These are phyloP conservation scores for Pyrenochaeta sp. DNA, from an alignment of 2,329 filamentous ascomycete species.

Conservation along the genomic window DNA sequence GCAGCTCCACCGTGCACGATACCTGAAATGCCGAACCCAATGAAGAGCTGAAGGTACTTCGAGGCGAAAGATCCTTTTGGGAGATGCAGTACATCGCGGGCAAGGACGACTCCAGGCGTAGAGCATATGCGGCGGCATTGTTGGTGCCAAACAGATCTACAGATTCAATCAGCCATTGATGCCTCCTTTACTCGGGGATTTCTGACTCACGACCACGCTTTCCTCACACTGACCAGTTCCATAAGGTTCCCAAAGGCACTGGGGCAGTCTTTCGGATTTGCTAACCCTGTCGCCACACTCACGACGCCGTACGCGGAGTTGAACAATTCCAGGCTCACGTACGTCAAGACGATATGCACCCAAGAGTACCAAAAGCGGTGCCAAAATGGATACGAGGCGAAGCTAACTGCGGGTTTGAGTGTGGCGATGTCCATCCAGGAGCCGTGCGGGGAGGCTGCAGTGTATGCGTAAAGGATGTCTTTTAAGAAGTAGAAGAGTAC, in stretches of 20 bases:
- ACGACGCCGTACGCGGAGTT: constrained; percentile 21
- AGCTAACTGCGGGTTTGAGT: constrained; percentile 8
- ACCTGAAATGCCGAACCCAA: constrained; percentile 28
- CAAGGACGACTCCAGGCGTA: constrained; percentile 22
- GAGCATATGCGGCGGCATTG: constrained; percentile 31
- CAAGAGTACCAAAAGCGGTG: constrained; percentile 24
- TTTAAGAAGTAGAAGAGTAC: constrained; percentile 21
- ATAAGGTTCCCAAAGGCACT: constrained; percentile 30
- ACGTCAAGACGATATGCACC: constrained; percentile 31
- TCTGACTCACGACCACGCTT: constrained; percentile 33
- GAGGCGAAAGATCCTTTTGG: constrained; percentile 37
- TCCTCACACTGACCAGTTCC: constrained; percentile 27
- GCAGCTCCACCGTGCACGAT: constrained; percentile 27
- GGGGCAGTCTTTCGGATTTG: constrained; percentile 37
- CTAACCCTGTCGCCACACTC: constrained; percentile 24
- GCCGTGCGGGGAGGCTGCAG: constrained; percentile 32
- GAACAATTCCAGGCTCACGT: constrained; percentile 23
- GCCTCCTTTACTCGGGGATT: not conserved
- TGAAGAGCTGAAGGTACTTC: constrained; percentile 41
- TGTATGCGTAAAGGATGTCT: constrained; percentile 24
- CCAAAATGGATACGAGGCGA: constrained; percentile 13
- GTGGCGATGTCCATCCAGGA: constrained; percentile 25
- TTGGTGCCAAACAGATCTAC: constrained; percentile 38
- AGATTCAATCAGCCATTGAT: not conserved
- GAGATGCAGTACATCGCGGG: constrained; percentile 28